Percentiles rank a stretch among this genome's conserved stretches.
These are phyloP conservation scores for Botrytis elliptica DNA, from an alignment of 2,329 filamentous ascomycete species.

Conservation along the genomic window DNA sequence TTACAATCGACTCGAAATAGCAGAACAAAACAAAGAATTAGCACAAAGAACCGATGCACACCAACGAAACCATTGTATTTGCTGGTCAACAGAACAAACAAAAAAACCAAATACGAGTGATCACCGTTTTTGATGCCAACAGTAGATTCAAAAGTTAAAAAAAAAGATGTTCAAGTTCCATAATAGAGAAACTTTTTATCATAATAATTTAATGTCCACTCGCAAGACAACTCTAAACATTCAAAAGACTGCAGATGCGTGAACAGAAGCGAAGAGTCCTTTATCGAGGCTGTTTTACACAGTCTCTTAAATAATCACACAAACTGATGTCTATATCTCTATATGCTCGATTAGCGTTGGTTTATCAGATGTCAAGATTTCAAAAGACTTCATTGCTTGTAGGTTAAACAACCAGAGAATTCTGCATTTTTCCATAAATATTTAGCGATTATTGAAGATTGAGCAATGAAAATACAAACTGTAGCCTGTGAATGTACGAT, in stretches of 20 bases:
- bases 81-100: neutral
- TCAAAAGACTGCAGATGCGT: neutral
- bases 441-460: neutral
- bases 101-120: neutral
- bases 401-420: neutral
- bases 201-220: neutral
- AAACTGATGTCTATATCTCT: neutral
- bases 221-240: neutral
- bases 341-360: neutral
- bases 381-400: neutral
- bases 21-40: neutral
- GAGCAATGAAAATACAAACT: neutral
- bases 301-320: neutral
- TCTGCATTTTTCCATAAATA: neutral
- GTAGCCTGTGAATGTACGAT: neutral
- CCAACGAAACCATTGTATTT: neutral
- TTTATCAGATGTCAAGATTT: accelerated
- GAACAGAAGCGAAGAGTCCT: accelerated
- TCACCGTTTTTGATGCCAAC: neutral
- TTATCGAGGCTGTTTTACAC: neutral
- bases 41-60: neutral
- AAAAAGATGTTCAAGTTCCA: neutral
- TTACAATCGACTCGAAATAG: neutral
- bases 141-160: neutral
- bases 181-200: neutral